A percentile compares a stretch with the other conserved stretches of the same genome.
phyloP scores from a whole-genome alignment of 208 protist species.

The Acanthamoeba sp. region DNA sequence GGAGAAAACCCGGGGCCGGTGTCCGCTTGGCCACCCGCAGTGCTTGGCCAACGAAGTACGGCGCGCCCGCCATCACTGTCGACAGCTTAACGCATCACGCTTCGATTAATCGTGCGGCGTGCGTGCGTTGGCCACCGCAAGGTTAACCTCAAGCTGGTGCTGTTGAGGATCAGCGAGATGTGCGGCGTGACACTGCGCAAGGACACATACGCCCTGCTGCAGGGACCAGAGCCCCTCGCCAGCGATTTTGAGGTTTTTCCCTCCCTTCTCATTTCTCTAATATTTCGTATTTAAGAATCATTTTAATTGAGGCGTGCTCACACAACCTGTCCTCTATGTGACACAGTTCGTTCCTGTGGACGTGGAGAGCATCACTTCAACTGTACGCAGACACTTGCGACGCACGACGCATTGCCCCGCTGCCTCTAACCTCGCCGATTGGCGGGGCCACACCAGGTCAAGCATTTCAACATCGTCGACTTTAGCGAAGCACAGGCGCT shows the following conservation, averaged over 20 bases:
- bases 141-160: slow-evolving; percentile 36
- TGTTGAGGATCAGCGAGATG: slow-evolving; percentile 56
- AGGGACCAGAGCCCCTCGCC: not conserved
- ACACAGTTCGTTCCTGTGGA: slow-evolving; percentile 46
- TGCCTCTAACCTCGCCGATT: too few relatives aligned
- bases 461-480: slow-evolving; percentile 73
- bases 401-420: too few relatives aligned
- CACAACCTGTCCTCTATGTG: not conserved
- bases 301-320: too few relatives aligned
- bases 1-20: not conserved
- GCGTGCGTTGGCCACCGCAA: not conserved
- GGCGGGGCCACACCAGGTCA: slow-evolving; percentile 45
- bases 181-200: slow-evolving; percentile 65
- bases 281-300: too few relatives aligned
- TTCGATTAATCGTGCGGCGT: not conserved
- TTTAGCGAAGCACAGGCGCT: slow-evolving; percentile 73
- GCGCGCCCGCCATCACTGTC: too few relatives aligned
- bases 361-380: slow-evolving; percentile 67
- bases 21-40: not conserved
- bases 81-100: too few relatives aligned
- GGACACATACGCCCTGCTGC: slow-evolving; percentile 1
- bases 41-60: slow-evolving; percentile 45
- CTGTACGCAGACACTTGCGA: not conserved
- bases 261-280: not conserved
- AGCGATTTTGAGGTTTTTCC: slow-evolving; percentile 28